Percentiles rank a stretch among this genome's conserved stretches.
phyloP scores from a whole-genome alignment of 2,329 filamentous ascomycete species.

The Apiospora marii region DNA sequence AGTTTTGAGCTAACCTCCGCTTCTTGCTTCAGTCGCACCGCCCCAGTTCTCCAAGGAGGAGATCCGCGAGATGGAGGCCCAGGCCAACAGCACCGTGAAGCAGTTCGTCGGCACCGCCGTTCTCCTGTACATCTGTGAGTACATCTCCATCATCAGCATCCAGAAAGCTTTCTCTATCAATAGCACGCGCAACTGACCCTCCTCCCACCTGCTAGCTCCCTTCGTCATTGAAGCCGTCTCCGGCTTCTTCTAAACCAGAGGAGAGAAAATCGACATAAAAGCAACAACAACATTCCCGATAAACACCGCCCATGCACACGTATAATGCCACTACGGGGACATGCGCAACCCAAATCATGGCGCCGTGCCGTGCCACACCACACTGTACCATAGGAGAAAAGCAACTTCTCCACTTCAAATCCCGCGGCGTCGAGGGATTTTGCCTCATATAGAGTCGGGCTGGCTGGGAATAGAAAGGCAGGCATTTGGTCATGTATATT shows the following conservation, averaged over 20 bases:
- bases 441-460: neutral
- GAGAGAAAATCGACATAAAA: neutral
- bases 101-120: constrained; percentile 70
- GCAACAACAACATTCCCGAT: neutral
- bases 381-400: constrained; percentile 14
- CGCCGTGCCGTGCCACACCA: neutral
- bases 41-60: constrained; percentile 75
- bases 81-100: constrained; percentile 73
- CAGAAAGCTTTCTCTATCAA: neutral
- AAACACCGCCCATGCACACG: neutral
- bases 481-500: constrained; percentile 3
- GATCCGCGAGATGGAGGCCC: constrained; percentile 72
- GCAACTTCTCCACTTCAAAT: neutral
- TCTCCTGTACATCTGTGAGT: constrained; percentile 77
- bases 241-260: constrained; percentile 43
- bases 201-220: constrained; percentile 52
- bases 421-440: neutral
- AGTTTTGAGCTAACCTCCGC: neutral
- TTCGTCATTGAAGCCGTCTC: constrained; percentile 64
- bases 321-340: neutral
- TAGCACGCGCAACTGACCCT: neutral
- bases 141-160: neutral
- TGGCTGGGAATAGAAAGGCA: constrained; percentile 1
- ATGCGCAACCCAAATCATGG: neutral
- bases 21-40: constrained; percentile 46